Conservation (phyloP, 2,329 filamentous ascomycete genomes). For the Penicillium digitatum region DNA sequence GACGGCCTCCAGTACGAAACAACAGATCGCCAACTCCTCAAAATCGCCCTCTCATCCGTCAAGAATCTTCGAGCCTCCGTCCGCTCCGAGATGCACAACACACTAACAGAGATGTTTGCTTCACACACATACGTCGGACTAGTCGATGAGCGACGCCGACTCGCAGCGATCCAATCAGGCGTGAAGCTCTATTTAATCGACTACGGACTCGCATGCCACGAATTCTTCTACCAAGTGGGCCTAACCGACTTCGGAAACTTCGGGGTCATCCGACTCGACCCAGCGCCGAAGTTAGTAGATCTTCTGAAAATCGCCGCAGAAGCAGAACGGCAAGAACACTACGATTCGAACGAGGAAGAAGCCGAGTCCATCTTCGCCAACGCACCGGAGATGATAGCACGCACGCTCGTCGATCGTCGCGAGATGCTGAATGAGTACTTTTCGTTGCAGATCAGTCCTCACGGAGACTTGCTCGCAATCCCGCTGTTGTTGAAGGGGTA, state of each 20-base stretch:
- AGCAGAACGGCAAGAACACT: conserved; percentile 56
- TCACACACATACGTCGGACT: conserved; percentile 90
- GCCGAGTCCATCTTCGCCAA: conserved; percentile 57
- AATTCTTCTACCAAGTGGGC: conserved; percentile 94
- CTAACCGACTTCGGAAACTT: conserved; percentile 96
- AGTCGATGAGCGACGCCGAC: conserved; percentile 78
- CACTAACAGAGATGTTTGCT: conserved; percentile 80
- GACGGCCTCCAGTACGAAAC: conserved; percentile 67
- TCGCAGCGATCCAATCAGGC: conserved; percentile 89
- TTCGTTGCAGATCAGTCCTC: conserved; percentile 71
- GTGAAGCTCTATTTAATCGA: conserved; percentile 90
- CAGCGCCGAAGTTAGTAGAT: conserved; percentile 66
- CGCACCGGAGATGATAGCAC: conserved; percentile 62
- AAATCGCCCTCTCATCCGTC: conserved; percentile 75
- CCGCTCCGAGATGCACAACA: conserved; percentile 75
- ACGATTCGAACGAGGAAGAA: conserved; percentile 18
- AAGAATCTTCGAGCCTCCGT: conserved; percentile 79
- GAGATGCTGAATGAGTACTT: conserved; percentile 95
- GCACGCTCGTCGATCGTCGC: conserved; percentile 67
- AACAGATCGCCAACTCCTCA: conserved; percentile 63
- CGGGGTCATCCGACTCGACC: conserved; percentile 73
- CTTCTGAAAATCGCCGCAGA: conserved; percentile 70
- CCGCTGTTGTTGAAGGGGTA: conserved; percentile 88
- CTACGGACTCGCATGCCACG: conserved; percentile 79
- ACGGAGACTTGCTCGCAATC: conserved; percentile 72